These are phyloP conservation scores for Aphanocladium album DNA, from an alignment of 2,329 filamentous ascomycete genomes.

Conservation along the genomic window DNA sequence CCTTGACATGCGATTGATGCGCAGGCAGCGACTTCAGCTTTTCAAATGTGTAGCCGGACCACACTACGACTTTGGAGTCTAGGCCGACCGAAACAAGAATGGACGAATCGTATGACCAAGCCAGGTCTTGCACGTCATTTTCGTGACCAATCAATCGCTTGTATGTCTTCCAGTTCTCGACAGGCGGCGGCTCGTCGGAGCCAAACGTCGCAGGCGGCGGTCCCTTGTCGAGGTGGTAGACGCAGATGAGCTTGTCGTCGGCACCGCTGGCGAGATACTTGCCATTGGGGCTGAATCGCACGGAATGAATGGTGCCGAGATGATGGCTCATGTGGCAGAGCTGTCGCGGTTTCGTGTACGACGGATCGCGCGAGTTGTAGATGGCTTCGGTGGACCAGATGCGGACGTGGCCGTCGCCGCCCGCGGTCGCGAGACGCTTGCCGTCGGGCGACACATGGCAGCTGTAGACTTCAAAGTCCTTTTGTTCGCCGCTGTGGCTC, in stretches of 20 bases:
- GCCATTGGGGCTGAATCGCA: constrained; percentile 92
- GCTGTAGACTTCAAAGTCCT: constrained; percentile 97
- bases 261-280: constrained; percentile 95
- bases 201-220: constrained; percentile 78
- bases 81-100: constrained; percentile 93
- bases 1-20: constrained; percentile 97
- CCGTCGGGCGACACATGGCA: constrained; percentile 96
- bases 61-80: constrained; percentile 96
- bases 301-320: constrained; percentile 93
- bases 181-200: constrained; percentile 83
- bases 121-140: constrained; percentile 96
- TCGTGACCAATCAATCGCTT: constrained; percentile 93
- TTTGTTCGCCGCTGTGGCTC: constrained; percentile 93
- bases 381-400: constrained; percentile 98
- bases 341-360: constrained; percentile 77
- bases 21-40: constrained; percentile 90
- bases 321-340: constrained; percentile 98
- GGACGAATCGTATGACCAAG: constrained; percentile 94
- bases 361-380: constrained; percentile 68
- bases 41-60: constrained; percentile 97
- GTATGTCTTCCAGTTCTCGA: constrained; percentile 97
- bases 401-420: constrained; percentile 94
- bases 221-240: constrained; percentile 84
- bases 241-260: constrained; percentile 97
- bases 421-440: constrained; percentile 83